Evolutionary conservation across 768 basidiomycete genomes (phyloP).

Genomic region (Phanerochaete carnosa): DNA sequence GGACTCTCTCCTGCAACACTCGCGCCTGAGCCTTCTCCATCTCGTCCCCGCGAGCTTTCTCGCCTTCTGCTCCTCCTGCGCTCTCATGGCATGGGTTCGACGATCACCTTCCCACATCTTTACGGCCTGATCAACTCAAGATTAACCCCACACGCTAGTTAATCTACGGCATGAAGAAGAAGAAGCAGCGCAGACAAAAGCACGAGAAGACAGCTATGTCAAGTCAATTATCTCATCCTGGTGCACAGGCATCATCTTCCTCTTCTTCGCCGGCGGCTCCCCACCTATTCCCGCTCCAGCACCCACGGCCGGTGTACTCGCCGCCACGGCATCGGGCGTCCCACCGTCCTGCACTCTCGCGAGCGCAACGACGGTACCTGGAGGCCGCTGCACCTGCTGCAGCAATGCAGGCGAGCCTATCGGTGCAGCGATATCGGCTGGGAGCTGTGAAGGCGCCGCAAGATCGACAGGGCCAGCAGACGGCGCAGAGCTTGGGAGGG

Average conservation of each 20-base stretch:
- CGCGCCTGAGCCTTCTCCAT: too few relatives aligned
- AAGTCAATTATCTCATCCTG: background rate
- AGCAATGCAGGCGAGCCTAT: background rate
- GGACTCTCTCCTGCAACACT: too few relatives aligned
- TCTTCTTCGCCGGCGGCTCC: background rate
- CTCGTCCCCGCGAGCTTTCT: too few relatives aligned
- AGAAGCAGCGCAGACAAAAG: background rate
- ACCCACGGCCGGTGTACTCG: background rate
- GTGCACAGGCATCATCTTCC: background rate
- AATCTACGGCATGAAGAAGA: too few relatives aligned
- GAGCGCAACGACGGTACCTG: background rate
- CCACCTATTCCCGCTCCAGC: background rate
- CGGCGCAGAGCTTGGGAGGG: too few relatives aligned
- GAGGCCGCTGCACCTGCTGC: background rate
- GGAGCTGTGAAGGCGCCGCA: background rate
- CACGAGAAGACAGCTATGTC: background rate
- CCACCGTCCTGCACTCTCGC: background rate
- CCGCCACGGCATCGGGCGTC: background rate
- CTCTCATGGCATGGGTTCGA: too few relatives aligned
- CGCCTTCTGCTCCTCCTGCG: too few relatives aligned
- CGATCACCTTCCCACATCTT: too few relatives aligned
- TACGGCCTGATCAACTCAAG: too few relatives aligned
- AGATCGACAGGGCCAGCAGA: too few relatives aligned
- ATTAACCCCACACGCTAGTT: too few relatives aligned
- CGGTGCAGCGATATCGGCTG: background rate